Evolutionary conservation across 2,329 filamentous ascomycete species (phyloP).

Genomic region (Fusarium sp.): DNA sequence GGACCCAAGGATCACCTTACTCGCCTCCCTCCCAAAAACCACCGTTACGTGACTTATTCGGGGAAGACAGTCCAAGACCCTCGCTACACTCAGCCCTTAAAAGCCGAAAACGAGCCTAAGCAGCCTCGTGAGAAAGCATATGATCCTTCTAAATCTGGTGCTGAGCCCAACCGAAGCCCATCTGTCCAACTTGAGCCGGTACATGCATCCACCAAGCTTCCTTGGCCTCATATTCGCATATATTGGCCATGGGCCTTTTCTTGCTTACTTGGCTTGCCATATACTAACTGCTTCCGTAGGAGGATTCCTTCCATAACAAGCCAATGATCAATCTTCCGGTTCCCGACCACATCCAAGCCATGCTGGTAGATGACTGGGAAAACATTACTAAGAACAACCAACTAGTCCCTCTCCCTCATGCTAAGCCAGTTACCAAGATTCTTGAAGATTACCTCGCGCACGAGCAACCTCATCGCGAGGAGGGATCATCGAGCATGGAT

Average conservation of each 20-base stretch:
- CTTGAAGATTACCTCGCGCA: conserved; percentile 83
- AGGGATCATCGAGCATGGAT: conserved; percentile 79
- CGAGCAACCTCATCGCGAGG: conserved; percentile 74
- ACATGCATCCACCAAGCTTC: conserved; percentile 18
- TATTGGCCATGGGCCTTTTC: not conserved
- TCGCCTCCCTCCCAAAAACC: conserved; percentile 11
- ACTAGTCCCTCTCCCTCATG: conserved; percentile 85
- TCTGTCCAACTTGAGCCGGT: conserved; percentile 29
- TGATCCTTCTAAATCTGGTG: conserved; percentile 12
- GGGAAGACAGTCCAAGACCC: conserved; percentile 18
- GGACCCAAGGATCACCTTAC: conserved; percentile 31
- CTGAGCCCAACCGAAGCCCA: conserved; percentile 30
- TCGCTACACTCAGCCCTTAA: conserved; percentile 30
- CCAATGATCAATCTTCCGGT: conserved; percentile 89
- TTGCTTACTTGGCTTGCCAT: not conserved
- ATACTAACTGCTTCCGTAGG: conserved; percentile 65
- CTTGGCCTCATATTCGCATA: not conserved
- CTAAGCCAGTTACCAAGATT: conserved; percentile 80
- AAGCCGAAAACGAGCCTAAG: conserved; percentile 11
- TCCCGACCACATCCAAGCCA: conserved; percentile 89
- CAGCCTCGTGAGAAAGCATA: conserved; percentile 22
- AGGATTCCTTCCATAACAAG: conserved; percentile 86
- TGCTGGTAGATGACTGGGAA: conserved; percentile 98
- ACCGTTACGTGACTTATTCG: conserved; percentile 31
- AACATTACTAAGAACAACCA: conserved; percentile 96